Percentiles rank a stretch among this genome's conserved stretches.
Conservation (phyloP, 2,329 filamentous ascomycete species). For the Trichoderma citrinoviride region DNA sequence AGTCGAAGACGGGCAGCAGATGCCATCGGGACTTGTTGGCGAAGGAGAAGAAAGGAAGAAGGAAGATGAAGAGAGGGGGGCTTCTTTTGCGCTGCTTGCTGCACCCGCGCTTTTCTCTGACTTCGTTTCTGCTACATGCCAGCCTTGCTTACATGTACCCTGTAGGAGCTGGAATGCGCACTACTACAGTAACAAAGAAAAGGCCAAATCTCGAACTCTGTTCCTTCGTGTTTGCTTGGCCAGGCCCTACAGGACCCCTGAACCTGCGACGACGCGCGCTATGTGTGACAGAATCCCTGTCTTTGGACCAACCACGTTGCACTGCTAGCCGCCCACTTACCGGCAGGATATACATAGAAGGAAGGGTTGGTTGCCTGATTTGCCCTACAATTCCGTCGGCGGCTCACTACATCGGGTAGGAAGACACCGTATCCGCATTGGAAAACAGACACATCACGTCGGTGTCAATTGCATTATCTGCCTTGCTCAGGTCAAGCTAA, state of each 20-base stretch:
- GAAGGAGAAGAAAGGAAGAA: not conserved
- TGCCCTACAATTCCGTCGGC: not conserved
- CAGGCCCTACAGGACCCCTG: not conserved
- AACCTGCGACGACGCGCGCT: not conserved
- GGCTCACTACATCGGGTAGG: not conserved
- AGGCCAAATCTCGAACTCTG: not conserved
- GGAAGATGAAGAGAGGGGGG: not conserved
- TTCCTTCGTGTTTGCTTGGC: not conserved
- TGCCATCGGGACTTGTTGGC: conserved; percentile 4
- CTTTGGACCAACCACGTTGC: not conserved
- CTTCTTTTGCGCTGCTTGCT: not conserved
- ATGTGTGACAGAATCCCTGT: not conserved
- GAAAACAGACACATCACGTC: not conserved
- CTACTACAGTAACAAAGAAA: not conserved
- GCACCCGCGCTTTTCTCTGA: not conserved
- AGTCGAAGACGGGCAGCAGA: conserved; percentile 12
- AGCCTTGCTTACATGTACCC: not conserved
- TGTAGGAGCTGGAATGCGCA: not conserved
- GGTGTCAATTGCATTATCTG: too few relatives aligned
- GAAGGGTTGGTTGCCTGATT: not conserved
- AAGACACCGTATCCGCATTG: too few relatives aligned
- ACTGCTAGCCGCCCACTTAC: not conserved
- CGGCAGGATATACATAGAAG: not conserved
- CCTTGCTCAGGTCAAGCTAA: too few relatives aligned
- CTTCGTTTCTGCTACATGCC: not conserved